A percentile compares a stretch with the other conserved stretches of the same genome.
Evolutionary conservation across 768 basidiomycete genomes (phyloP).

Genomic region (Russula earlei): DNA sequence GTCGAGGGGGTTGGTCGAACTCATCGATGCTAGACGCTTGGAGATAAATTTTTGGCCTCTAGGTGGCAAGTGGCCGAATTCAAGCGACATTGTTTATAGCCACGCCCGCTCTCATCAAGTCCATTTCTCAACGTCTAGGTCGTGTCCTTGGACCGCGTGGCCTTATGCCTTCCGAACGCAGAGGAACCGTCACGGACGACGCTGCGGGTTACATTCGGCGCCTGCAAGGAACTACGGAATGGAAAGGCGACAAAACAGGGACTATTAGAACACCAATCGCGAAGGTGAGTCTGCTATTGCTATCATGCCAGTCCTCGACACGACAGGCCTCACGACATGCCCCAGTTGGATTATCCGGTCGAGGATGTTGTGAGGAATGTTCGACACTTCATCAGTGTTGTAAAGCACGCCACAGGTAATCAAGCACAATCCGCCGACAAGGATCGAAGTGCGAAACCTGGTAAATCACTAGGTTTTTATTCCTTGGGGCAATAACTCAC

Average conservation of each 20-base stretch:
- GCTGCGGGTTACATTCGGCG: constrained; percentile 71
- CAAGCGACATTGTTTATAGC: constrained; percentile 79
- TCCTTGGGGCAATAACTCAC: neutral
- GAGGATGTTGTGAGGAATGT: constrained; percentile 75
- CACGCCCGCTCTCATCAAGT: constrained; percentile 65
- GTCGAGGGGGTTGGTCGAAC: constrained; percentile 65
- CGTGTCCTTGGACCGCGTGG: constrained; percentile 79
- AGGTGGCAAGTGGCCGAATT: constrained; percentile 70
- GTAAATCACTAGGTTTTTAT: constrained; percentile 19
- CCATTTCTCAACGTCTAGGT: constrained; percentile 74
- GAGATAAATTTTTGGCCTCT: neutral
- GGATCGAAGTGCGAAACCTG: constrained; percentile 38
- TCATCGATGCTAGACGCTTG: constrained; percentile 6
- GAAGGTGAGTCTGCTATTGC: constrained; percentile 38
- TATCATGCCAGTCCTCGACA: neutral
- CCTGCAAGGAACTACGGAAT: constrained; percentile 77
- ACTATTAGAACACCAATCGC: constrained; percentile 77
- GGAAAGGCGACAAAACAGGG: constrained; percentile 85
- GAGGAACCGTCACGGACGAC: constrained; percentile 91
- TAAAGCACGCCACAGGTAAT: constrained; percentile 69
- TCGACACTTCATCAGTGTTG: constrained; percentile 61
- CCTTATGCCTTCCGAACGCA: constrained; percentile 89
- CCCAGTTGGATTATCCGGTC: constrained; percentile 61
- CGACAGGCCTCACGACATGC: neutral
- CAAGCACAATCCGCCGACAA: constrained; percentile 40